phyloP scores from a whole-genome alignment of 768 basidiomycete genomes.

The Tricholomella constricta region DNA sequence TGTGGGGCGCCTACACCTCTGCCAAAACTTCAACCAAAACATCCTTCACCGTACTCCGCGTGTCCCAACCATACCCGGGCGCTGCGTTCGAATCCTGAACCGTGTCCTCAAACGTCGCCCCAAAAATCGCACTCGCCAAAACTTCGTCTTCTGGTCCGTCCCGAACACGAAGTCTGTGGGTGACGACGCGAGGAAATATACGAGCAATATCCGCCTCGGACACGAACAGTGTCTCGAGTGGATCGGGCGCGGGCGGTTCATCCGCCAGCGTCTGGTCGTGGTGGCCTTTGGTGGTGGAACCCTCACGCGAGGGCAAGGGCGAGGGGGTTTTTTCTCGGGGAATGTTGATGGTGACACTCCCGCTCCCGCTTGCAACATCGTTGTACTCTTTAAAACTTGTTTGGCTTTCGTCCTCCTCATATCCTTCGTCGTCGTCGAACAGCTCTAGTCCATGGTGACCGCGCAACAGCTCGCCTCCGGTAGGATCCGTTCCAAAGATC shows the following conservation, averaged over 20 bases:
- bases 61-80: conserved; percentile 25
- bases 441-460: neutral
- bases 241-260: conserved; percentile 8
- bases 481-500: conserved; percentile 61
- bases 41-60: conserved; percentile 58
- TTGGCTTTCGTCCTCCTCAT: no score
- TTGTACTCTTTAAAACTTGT: conserved; percentile 8
- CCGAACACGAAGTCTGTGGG: conserved; percentile 73
- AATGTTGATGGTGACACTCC: conserved; percentile 14
- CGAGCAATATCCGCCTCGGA: conserved; percentile 77
- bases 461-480: conserved; percentile 54
- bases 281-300: neutral
- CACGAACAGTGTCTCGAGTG: conserved; percentile 54
- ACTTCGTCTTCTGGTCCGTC: conserved; percentile 73
- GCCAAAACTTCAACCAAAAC: conserved; percentile 62
- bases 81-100: conserved; percentile 1
- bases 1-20: no score
- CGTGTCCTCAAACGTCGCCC: conserved; percentile 48
- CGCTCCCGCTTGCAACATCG: conserved; percentile 18
- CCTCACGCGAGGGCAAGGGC: neutral
- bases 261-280: neutral
- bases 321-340: conserved; percentile 13
- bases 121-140: conserved; percentile 57
- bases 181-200: conserved; percentile 70
- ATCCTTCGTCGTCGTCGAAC: neutral